These are phyloP conservation scores for Alternaria sp. DNA, from an alignment of 2,329 filamentous ascomycete genomes.

Conservation along the genomic window DNA sequence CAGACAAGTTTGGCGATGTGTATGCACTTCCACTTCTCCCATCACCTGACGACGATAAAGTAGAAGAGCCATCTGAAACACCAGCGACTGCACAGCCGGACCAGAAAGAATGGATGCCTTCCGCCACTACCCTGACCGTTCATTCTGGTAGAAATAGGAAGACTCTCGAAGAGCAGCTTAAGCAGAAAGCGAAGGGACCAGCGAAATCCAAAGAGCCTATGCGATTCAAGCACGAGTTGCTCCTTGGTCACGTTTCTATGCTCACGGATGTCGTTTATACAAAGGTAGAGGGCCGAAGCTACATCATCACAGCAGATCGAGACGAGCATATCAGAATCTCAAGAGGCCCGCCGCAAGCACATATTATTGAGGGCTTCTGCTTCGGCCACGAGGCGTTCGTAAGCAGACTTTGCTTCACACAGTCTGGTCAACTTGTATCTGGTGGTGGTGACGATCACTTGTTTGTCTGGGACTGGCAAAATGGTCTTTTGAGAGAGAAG, in stretches of 20 bases:
- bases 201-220: conserved; percentile 59
- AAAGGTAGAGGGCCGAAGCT: conserved; percentile 61
- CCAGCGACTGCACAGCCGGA: conserved; percentile 28
- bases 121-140: conserved; percentile 66
- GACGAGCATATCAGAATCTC: conserved; percentile 91
- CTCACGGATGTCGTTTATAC: conserved; percentile 75
- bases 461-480: conserved; percentile 82
- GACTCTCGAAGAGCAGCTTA: conserved; percentile 65
- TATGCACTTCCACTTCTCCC: conserved; percentile 80
- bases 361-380: conserved; percentile 90
- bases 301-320: conserved; percentile 73
- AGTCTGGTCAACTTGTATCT: conserved; percentile 74
- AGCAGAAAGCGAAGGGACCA: conserved; percentile 51
- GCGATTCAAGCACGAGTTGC: conserved; percentile 75
- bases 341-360: conserved; percentile 79
- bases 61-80: conserved; percentile 29
- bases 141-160: conserved; percentile 68
- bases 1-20: conserved; percentile 97
- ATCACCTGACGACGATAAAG: conserved; percentile 41
- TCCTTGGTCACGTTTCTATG: conserved; percentile 95
- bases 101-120: conserved; percentile 56
- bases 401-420: conserved; percentile 74
- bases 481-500: conserved; percentile 62
- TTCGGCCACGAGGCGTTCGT: conserved; percentile 89
- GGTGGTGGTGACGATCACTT: conserved; percentile 85